Evolutionary conservation across 2,329 filamentous ascomycete species (phyloP), one percentile per base, ranked within the genome.

Genomic region (Fusarium torreyae): DNA sequence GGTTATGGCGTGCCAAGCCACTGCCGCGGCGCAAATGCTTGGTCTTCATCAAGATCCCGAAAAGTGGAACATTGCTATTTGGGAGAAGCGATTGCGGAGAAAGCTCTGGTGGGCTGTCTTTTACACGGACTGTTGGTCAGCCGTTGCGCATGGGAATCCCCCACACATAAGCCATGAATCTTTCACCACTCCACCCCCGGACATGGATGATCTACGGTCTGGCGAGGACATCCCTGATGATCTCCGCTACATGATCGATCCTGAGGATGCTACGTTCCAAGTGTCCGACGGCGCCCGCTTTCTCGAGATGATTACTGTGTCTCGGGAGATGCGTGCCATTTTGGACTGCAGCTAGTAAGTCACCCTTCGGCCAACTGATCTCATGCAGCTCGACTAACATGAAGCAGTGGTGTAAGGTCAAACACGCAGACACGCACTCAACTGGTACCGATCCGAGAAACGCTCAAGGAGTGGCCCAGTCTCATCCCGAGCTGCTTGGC

Each of bases 41-140:
- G 83, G 83, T 7, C 77, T 85, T 6, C 83, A 85, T 39, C 81
- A 80, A 48, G 82, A 85, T 18, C 78, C 82, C 0, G 70, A 72
- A 4, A 58, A 72, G 9, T 85, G 83, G 83, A 80, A 78, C 39
- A 76, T 85, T 38, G 76, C 79, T 2, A 51, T 68, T 0, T 82
- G 81, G 75, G 83, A 85, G 68, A 82, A 82, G 74, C 77, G 73
- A 26, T 42, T 84, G 22, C 77, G 82, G 8, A 81, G 75, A 63
- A 83, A 82, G 68, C 68, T 85, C 6, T 85, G 82, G 82, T 85
- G 83, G 83, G 81, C 80, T 1, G 77, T 78, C 0, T 83, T 80
- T 44, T 67, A 79, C 6, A 76, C 79, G 1, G 83, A 85, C 56
- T 78, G 78, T 28, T 85, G 83, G 83, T 80, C 82, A 2, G 77